phyloP scores from a whole-genome alignment of 306 rosid genomes.

The Rosa persica region DNA sequence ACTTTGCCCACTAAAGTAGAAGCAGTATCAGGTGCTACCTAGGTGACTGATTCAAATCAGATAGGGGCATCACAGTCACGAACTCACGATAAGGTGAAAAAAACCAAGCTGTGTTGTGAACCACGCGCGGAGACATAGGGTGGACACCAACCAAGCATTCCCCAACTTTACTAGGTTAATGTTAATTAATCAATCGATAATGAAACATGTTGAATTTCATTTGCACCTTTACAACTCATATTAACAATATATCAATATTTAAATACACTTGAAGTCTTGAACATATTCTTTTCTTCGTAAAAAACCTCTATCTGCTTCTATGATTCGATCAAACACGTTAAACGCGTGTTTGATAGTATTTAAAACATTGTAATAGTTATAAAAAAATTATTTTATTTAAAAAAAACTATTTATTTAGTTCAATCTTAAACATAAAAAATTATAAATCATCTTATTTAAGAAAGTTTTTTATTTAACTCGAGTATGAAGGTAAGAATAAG shows the following conservation, averaged over 20 bases:
- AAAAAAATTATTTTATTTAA: too few species aligned
- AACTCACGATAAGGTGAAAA: not conserved
- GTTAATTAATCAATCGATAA: not conserved
- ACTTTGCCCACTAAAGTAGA: constrained; percentile 13
- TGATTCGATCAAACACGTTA: too few species aligned
- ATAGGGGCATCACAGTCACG: not conserved
- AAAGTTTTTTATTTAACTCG: too few species aligned
- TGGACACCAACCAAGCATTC: not conserved
- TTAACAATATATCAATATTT: not conserved
- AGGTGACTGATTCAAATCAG: not conserved
- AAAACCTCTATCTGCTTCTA: too few species aligned
- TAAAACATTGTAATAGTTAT: too few species aligned
- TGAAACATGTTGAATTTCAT: not conserved
- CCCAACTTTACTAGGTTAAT: not conserved
- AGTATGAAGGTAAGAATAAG: too few species aligned
- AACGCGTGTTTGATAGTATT: too few species aligned
- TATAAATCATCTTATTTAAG: too few species aligned
- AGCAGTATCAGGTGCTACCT: not conserved
- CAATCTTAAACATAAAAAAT: too few species aligned
- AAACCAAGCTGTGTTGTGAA: not conserved
- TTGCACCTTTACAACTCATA: not conserved
- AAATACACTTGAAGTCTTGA: too few species aligned
- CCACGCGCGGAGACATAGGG: not conserved
- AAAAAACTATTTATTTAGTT: too few species aligned
- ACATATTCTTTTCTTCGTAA: too few species aligned